phyloP scores from a whole-genome alignment of 1,284 basidiomycete genomes.

The Athelia sp. region DNA sequence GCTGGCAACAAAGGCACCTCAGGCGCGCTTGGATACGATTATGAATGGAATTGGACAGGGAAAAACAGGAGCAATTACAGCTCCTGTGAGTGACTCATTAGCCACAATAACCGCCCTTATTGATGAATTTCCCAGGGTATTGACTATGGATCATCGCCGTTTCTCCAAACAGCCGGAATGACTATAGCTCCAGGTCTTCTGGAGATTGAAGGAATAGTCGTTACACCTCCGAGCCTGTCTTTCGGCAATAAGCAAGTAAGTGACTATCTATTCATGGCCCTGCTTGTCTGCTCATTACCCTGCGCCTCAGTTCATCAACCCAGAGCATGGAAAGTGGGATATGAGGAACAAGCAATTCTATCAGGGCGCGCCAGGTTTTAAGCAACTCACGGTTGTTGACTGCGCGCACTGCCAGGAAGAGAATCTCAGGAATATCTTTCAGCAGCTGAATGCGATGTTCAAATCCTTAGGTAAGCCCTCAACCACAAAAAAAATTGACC shows the following conservation, averaged over 20 bases:
- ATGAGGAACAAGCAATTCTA: conserved; percentile 19
- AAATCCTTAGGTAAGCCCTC: conserved; percentile 9
- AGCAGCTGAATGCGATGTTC: too few species aligned
- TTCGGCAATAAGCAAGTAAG: not conserved
- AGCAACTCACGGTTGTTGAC: not conserved
- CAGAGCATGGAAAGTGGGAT: not conserved
- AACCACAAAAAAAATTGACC: conserved; percentile 9
- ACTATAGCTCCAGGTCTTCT: not conserved
- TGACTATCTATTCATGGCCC: not conserved
- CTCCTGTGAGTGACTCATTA: not conserved
- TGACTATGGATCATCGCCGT: not conserved
- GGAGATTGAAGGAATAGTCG: not conserved
- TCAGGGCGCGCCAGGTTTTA: not conserved
- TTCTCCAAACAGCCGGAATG: not conserved
- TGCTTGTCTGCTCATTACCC: not conserved
- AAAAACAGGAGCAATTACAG: not conserved
- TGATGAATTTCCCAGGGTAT: not conserved
- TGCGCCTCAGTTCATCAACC: not conserved
- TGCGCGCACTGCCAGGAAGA: not conserved
- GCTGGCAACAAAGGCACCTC: conserved; percentile 38
- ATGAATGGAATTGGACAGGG: conserved; percentile 20
- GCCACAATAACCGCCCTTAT: not conserved
- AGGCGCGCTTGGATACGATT: conserved; percentile 30
- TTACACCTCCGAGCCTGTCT: not conserved
- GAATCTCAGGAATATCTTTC: too few species aligned